These are phyloP conservation scores for Haematococcus sp. DNA, from an alignment of 139 green algal species.

Conservation along the genomic window DNA sequence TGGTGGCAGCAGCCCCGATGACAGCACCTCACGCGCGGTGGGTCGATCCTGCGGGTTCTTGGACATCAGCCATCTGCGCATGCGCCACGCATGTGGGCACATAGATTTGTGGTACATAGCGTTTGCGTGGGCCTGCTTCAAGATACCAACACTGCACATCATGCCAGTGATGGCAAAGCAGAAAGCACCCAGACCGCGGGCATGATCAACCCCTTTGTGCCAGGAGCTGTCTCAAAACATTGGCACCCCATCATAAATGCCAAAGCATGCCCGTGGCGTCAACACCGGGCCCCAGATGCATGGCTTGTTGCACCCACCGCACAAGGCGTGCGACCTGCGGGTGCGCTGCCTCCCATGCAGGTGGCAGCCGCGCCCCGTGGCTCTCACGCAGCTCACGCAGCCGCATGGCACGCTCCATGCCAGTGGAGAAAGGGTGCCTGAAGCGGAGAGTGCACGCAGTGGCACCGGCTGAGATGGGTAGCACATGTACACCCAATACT, in stretches of 20 bases:
- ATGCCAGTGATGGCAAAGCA: background rate
- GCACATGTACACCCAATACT: too few species aligned
- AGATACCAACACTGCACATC: background rate
- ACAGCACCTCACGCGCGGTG: constrained; percentile 70
- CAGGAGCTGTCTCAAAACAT: too few species aligned
- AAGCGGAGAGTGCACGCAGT: too few species aligned
- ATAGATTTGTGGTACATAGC: background rate
- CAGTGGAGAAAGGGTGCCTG: constrained; percentile 80
- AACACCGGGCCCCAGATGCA: background rate
- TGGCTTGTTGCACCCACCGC: constrained; percentile 12
- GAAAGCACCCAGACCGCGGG: background rate
- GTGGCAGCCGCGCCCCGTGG: constrained; percentile 47
- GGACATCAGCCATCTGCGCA: constrained; percentile 66
- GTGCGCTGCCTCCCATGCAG: constrained; percentile 59
- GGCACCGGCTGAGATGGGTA: too few species aligned
- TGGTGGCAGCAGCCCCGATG: constrained; percentile 76
- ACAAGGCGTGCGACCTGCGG: constrained; percentile 49
- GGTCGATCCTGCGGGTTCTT: constrained; percentile 73
- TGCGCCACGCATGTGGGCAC: background rate
- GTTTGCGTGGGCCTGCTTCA: background rate
- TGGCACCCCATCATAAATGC: too few species aligned
- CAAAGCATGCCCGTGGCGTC: too few species aligned
- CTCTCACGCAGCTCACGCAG: constrained; percentile 72
- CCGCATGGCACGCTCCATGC: constrained; percentile 78
- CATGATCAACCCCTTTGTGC: too few species aligned